Evolutionary conservation across 305 asterid genomes (phyloP), one percentile per base, ranked within the genome.

Genomic region (Fraxinus greggii): DNA sequence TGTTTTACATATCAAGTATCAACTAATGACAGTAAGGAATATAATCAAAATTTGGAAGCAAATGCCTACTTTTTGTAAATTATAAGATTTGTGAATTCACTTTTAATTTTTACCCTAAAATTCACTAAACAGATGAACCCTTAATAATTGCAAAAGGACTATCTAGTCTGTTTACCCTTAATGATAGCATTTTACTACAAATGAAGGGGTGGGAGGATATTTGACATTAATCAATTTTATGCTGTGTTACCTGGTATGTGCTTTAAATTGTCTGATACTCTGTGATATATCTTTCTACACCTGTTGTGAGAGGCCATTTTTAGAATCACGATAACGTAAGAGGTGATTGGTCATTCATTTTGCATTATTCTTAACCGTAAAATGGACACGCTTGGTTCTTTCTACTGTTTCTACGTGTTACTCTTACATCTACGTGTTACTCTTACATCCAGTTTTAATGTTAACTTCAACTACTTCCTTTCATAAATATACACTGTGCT

Each of bases 371-470:
- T 38, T 33, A 9, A 67, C 24, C 40, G 0, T 63, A 40, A 54
- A 7, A 26, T 38, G 51, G 75, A 28, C 15, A 73, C 29, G 83
- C 26, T 21, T 73, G 75, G 70, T 28, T 40, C 10, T 69, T 21
- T 19, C 35, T 36, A 45, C 19, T 74, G 12, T 76, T 35, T 75
- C 80, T 13, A 45, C 5, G 9, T 63, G 32, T 63, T 38, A 73
- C 40, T 72, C 31, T 70, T 73, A 59, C 79, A 78, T 78, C 74
- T n/a, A n/a, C 1, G 17, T 63, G 33, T 63, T 38, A 63, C 40
- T 72, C 31, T 70, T 73, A 75, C 79, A 74, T 78, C 80, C 51
- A 15, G 75, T 65, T 73, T 15, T 65, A 45, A 9, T 42, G 80
- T 48, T 51, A 19, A 26, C 28, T 5, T 35, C n/a, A 42, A 42